Percentiles rank a stretch among this genome's conserved stretches.
These are phyloP conservation scores for Cercospora canescens DNA, from an alignment of 2,329 filamentous ascomycete species.

Conservation along the genomic window DNA sequence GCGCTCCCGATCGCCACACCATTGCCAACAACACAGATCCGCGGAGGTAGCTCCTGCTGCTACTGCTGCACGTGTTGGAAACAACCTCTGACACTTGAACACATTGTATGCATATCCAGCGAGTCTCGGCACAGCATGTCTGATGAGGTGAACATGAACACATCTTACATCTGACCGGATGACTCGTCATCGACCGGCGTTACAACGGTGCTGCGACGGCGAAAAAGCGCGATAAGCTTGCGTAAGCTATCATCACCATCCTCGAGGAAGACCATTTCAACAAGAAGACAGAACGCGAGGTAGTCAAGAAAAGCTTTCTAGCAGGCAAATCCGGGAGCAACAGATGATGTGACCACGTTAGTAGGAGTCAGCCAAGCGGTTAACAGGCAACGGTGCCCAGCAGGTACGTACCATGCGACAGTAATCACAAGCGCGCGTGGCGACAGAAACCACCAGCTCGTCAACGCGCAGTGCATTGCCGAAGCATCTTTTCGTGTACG, in stretches of 20 bases:
- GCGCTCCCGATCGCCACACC: neutral
- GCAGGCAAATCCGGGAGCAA: neutral
- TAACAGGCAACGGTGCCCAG: neutral
- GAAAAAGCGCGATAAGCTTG: neutral
- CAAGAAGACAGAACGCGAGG: neutral
- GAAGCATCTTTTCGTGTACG: neutral
- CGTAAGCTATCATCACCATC: neutral
- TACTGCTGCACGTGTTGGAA: neutral
- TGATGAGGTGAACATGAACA: neutral
- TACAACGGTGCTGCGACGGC: neutral
- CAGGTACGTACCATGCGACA: neutral
- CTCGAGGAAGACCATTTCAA: neutral
- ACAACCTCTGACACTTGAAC: neutral
- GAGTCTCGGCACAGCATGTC: neutral
- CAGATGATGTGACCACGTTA: neutral
- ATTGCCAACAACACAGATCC: neutral
- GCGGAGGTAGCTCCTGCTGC: neutral
- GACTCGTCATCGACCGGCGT: neutral
- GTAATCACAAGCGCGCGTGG: neutral
- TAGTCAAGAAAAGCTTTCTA: neutral
- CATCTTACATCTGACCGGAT: neutral
- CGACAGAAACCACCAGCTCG: neutral
- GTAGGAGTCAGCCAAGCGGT: neutral
- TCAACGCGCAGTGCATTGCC: neutral
- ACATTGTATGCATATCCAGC: neutral